A percentile compares a stretch with the other conserved stretches of the same genome.
These are phyloP conservation scores for Salmacisia buchloeana DNA, from an alignment of 1,284 basidiomycete genomes.

Conservation along the genomic window DNA sequence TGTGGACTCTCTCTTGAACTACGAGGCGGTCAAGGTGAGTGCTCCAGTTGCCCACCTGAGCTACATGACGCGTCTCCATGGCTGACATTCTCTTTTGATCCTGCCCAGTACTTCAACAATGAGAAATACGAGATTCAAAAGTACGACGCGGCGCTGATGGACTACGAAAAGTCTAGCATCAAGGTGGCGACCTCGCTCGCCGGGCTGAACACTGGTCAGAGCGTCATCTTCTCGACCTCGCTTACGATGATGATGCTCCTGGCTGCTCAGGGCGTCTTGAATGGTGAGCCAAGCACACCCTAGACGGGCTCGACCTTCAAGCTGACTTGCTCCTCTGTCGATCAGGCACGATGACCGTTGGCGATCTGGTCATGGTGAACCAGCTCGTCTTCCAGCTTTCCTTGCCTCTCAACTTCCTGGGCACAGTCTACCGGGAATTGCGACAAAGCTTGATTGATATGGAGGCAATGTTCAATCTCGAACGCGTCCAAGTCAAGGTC, in stretches of 20 bases:
- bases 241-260: constrained; percentile 93
- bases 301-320: background rate
- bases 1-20: constrained; percentile 94
- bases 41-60: background rate
- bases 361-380: constrained; percentile 97
- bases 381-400: constrained; percentile 98
- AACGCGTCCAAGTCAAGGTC: constrained; percentile 71
- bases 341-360: constrained; percentile 86
- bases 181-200: constrained; percentile 93
- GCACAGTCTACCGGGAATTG: constrained; percentile 92
- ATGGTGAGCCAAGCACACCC: constrained; percentile 58
- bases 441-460: constrained; percentile 92
- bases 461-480: constrained; percentile 89
- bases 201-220: constrained; percentile 90
- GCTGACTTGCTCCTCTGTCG: background rate
- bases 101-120: constrained; percentile 84
- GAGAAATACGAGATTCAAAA: constrained; percentile 82
- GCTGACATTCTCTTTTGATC: constrained; percentile 7
- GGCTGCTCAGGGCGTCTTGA: constrained; percentile 86
- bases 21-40: constrained; percentile 89
- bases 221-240: constrained; percentile 87
- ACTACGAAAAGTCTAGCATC: constrained; percentile 84
- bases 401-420: constrained; percentile 90
- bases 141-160: constrained; percentile 80
- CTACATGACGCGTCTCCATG: background rate